A percentile compares a stretch with the other conserved stretches of the same genome.
phyloP scores from a whole-genome alignment of 2,329 filamentous ascomycete species.

The Teratosphaeria epicoccoides region DNA sequence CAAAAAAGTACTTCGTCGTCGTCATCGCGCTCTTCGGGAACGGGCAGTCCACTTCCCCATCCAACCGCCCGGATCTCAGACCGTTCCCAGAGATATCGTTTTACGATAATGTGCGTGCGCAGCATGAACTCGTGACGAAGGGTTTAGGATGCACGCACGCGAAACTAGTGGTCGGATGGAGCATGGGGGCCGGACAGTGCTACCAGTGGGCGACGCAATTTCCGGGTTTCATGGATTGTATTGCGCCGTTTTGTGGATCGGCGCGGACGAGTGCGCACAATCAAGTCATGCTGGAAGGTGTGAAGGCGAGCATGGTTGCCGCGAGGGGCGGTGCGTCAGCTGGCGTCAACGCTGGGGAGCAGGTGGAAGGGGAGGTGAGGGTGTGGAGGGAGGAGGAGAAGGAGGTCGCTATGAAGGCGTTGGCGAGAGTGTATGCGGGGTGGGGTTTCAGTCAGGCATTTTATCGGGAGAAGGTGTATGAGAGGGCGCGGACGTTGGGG shows the following conservation, averaged over 20 bases:
- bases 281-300: slow-evolving; percentile 56
- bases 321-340: slow-evolving; percentile 45
- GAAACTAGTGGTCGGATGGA: slow-evolving; percentile 56
- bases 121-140: slow-evolving; percentile 55
- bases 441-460: slow-evolving; percentile 75
- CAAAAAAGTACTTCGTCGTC: slow-evolving; percentile 56
- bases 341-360: slow-evolving; percentile 40
- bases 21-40: slow-evolving; percentile 61
- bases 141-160: slow-evolving; percentile 51
- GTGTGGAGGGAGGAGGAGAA: slow-evolving; percentile 39
- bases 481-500: slow-evolving; percentile 45
- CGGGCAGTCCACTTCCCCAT: slow-evolving; percentile 56
- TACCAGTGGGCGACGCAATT: slow-evolving; percentile 28
- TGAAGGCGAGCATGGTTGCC: slow-evolving; percentile 50
- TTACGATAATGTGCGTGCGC: slow-evolving; percentile 60
- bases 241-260: slow-evolving; percentile 55
- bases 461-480: slow-evolving; percentile 61
- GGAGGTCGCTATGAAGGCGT: slow-evolving; percentile 53
- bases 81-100: slow-evolving; percentile 55
- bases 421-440: slow-evolving; percentile 59
- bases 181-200: slow-evolving; percentile 58
- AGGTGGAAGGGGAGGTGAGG: slow-evolving; percentile 25
- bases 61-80: slow-evolving; percentile 40
- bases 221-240: slow-evolving; percentile 45
- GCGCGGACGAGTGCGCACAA: slow-evolving; percentile 57